Evolutionary conservation across 345 rosid genomes (phyloP).

Genomic region (Alliaria petiolata): DNA sequence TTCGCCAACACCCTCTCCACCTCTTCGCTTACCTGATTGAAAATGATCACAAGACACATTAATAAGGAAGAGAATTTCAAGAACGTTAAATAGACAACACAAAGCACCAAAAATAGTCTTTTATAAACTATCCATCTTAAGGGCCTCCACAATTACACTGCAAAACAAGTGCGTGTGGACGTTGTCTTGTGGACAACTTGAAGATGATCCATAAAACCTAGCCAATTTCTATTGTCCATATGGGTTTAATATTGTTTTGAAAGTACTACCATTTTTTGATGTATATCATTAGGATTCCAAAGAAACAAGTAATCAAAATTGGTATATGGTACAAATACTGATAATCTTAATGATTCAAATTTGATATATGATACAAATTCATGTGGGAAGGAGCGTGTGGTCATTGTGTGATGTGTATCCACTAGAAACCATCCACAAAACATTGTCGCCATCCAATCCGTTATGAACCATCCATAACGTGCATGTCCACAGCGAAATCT

Average conservation of each 20-base stretch:
- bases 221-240: no score
- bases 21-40: conserved; percentile 88
- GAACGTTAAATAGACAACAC: not conserved
- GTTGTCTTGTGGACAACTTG: no score
- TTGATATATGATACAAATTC: no score
- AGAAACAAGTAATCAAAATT: not conserved
- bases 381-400: no score
- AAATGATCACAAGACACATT: not conserved
- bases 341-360: not conserved
- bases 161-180: no score
- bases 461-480: no score
- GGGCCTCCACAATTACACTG: conserved; percentile 97
- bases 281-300: conserved; percentile 15
- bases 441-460: no score
- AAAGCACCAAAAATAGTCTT: not conserved
- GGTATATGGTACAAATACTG: not conserved
- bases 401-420: no score
- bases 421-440: no score
- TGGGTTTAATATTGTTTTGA: no score
- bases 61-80: not conserved
- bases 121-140: conserved; percentile 93
- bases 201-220: no score
- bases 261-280: not conserved
- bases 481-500: no score
- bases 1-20: conserved; percentile 94